Evolutionary conservation across 2,329 filamentous ascomycete species (phyloP), one percentile per base, ranked within the genome.

Genomic region (Paracoccidioides lutzii): DNA sequence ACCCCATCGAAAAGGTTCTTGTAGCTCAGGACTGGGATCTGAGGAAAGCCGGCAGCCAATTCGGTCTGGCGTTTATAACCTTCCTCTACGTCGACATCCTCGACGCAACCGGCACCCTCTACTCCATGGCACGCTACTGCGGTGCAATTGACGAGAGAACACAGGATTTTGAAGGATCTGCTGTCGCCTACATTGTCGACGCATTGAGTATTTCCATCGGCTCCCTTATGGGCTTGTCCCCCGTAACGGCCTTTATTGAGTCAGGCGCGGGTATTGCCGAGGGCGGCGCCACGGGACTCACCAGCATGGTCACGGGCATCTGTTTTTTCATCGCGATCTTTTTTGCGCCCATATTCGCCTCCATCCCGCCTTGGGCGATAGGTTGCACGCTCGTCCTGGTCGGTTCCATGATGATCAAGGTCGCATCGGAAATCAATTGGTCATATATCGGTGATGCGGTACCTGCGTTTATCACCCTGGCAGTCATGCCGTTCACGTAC

Each of bases 21-120:
- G 79, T 77, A 38, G 88, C 84, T 1, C 86, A 89, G 66, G 74
- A 88, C 56, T 95, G 87, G 84, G 74, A 86, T 62, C 75, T 94
- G 30, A 73, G 77, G 6, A 76, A 76, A 4, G 82, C 88, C 56
- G 83, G 85, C 9, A 81, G 81, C 3, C 84, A 93, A 65, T 94
- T 94, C 65, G 87, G 85, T 33, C 77, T 93, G 52, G 89, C 89
- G 0, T 82, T 94, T 60, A 84, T 94, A 69, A 94, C 89, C 2
- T 94, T 95, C 73, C 77, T 94, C 28, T 94, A 95, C 65, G 88
- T 94, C 61, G 89, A 95, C 65, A 91, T 95, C 59, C 81, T 95
- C 46, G 89, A 94, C 69, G 84, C 82, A 61, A 95, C 89, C 0
- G 89, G 88, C 63, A 94, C 88, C 0, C 75, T 94, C 57, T 95